Evolutionary conservation across 805 yeast species (phyloP), one percentile per base, ranked within the genome.

Genomic region (Isabelozyma gotoi): DNA sequence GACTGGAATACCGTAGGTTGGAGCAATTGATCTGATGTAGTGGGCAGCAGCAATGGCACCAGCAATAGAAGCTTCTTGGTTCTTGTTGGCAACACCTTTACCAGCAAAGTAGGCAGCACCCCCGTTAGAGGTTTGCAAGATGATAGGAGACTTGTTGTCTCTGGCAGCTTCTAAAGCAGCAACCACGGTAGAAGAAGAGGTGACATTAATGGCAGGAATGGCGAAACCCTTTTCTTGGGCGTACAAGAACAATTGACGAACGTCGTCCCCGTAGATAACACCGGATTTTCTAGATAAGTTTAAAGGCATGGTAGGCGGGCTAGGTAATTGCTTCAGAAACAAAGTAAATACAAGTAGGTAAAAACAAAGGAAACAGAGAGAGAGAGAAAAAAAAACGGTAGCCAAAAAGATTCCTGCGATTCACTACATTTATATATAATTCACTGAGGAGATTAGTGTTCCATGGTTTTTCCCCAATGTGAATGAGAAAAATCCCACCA

Each of bases 71-170:
- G 98, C 99, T 63, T 77, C 76, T 78, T 94, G 98, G 79, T 88
- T 85, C 62, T 78, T 79, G 87, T 94, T 94, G 70, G 81, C 79
- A 59, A 94, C 90, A 78, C 98, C 99, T 84, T 94, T 94, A 78
- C 99, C 99, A 54, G 99, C 99, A 70, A 94, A 94, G 88, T 83
- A 94, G 53, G 98, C 98, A 58, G 99, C 96, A 80, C 99, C 99
- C 78, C 99, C 99, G 74, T 94, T 90, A 49, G 98, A 92, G 59
- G 92, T 83, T 78, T 94, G 99, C 67, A 94, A 77, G 69, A 94
- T 88, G 75, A 94, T 90, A 77, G 99, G 99, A 50, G 96, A 86
- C 59, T 69, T 69, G 63, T 45, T 52, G 60, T 72, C 77, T 63
- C 77, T 70, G 45, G 77, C 77, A 50, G 76, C 71, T 63, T 72